Percentiles rank a stretch among this genome's conserved stretches.
These are phyloP conservation scores for Melanopsichium pennsylvanicum DNA, from an alignment of 1,284 basidiomycete species.

Conservation along the genomic window DNA sequence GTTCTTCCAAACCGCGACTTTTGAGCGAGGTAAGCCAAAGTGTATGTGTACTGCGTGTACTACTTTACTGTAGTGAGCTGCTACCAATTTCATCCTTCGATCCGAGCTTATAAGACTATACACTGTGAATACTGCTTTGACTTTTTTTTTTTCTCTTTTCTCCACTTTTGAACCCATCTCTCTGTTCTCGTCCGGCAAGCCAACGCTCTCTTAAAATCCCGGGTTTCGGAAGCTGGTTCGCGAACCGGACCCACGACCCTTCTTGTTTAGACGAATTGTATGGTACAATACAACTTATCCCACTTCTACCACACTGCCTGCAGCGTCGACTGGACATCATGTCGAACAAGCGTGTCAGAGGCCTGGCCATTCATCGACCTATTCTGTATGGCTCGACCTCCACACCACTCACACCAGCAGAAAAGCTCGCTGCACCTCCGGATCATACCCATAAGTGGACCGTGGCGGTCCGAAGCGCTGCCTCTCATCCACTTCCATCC, in stretches of 20 bases:
- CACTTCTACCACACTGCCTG: background rate
- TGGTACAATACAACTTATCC: too few relatives aligned
- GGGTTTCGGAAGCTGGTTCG: slow-evolving; percentile 25
- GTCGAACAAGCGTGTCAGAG: slow-evolving; percentile 65
- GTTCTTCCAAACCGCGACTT: too few relatives aligned
- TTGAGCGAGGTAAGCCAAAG: too few relatives aligned
- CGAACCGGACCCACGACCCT: too few relatives aligned
- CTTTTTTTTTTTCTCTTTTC: too few relatives aligned
- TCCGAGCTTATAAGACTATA: slow-evolving; percentile 14
- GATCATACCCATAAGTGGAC: slow-evolving; percentile 98
- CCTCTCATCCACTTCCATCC: slow-evolving; percentile 67
- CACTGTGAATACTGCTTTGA: too few relatives aligned
- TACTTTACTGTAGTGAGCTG: too few relatives aligned
- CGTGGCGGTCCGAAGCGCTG: slow-evolving; percentile 80
- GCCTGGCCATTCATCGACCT: slow-evolving; percentile 85
- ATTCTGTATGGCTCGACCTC: slow-evolving; percentile 98
- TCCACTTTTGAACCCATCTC: slow-evolving; percentile 9
- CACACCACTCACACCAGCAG: slow-evolving; percentile 78
- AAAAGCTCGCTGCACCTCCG: slow-evolving; percentile 72
- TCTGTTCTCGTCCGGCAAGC: slow-evolving; percentile 26
- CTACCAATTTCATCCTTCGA: too few relatives aligned
- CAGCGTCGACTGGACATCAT: too few relatives aligned
- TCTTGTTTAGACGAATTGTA: too few relatives aligned
- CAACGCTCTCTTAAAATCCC: background rate
- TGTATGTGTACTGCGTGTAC: too few relatives aligned